Percentiles rank a stretch among this genome's conserved stretches.
phyloP scores from a whole-genome alignment of 139 green algal species.

The Coccomyxa sp. region DNA sequence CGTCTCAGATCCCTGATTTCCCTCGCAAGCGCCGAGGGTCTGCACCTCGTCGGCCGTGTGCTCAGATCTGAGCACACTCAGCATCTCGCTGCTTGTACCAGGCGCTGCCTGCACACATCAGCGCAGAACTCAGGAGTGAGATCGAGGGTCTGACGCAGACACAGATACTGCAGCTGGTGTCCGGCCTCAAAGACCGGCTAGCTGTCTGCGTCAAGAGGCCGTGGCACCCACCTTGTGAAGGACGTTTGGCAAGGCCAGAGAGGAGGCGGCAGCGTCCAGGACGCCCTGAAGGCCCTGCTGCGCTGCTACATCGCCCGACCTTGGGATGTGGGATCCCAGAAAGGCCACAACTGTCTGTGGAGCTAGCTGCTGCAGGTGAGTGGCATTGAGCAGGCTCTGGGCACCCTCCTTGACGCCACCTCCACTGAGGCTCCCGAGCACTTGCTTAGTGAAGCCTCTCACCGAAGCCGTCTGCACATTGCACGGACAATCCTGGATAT shows the following conservation, averaged over 20 bases:
- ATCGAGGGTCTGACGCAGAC: too few relatives aligned
- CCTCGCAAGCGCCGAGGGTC: neutral
- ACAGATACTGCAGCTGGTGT: too few relatives aligned
- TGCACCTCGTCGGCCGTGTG: neutral
- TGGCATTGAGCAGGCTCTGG: neutral
- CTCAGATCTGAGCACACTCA: neutral
- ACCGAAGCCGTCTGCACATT: too few relatives aligned
- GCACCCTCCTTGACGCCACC: neutral
- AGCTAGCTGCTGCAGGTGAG: neutral
- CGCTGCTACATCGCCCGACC: neutral
- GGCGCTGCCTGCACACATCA: neutral
- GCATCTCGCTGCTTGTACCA: neutral
- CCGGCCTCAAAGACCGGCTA: too few relatives aligned
- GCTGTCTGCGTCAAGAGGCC: too few relatives aligned
- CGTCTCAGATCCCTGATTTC: too few relatives aligned
- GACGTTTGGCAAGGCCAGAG: neutral
- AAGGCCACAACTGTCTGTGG: neutral
- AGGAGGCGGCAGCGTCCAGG: neutral
- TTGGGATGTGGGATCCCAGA: neutral
- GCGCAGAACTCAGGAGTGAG: neutral
- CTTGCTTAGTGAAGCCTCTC: too few relatives aligned
- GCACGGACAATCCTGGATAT: too few relatives aligned
- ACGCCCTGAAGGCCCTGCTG: neutral
- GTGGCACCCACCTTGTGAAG: constrained; percentile 4
- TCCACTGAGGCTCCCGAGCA: neutral